Evolutionary conservation across 1,284 basidiomycete genomes (phyloP).

Genomic region (Naganishia sp.): DNA sequence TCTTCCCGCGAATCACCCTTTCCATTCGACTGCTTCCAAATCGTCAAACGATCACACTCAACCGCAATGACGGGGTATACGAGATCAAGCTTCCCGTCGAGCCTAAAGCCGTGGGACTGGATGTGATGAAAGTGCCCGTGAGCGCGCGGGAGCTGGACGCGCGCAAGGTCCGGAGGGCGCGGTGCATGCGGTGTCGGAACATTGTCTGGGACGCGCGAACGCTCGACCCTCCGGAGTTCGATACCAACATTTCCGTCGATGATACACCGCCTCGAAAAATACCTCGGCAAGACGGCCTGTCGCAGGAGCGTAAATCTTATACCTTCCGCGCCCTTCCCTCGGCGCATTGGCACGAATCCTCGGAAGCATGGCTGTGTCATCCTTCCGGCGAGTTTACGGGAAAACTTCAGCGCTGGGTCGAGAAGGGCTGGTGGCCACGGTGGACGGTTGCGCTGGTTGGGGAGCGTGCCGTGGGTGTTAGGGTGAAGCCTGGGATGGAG

Average conservation of each 20-base stretch:
- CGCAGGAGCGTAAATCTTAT: not conserved
- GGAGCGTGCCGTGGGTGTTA: slow-evolving; percentile 40
- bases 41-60: not conserved
- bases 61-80: not conserved
- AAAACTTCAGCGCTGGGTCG: not conserved
- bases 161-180: slow-evolving; percentile 1
- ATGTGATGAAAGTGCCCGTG: not conserved
- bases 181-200: not conserved
- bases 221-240: not conserved
- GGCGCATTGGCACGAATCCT: slow-evolving; percentile 28
- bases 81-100: slow-evolving; percentile 2
- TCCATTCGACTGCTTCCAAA: not conserved
- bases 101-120: not conserved
- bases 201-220: not conserved
- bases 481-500: slow-evolving; percentile 39
- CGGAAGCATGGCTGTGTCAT: slow-evolving; percentile 28
- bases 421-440: slow-evolving; percentile 35
- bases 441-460: slow-evolving; percentile 24
- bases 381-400: slow-evolving; percentile 27
- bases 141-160: not conserved
- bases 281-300: not conserved
- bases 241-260: not conserved
- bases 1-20: not conserved
- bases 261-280: not conserved
- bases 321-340: slow-evolving; percentile 27